Conservation (phyloP, 2,329 filamentous ascomycete species). For the Penicillium sclerotiorum region DNA sequence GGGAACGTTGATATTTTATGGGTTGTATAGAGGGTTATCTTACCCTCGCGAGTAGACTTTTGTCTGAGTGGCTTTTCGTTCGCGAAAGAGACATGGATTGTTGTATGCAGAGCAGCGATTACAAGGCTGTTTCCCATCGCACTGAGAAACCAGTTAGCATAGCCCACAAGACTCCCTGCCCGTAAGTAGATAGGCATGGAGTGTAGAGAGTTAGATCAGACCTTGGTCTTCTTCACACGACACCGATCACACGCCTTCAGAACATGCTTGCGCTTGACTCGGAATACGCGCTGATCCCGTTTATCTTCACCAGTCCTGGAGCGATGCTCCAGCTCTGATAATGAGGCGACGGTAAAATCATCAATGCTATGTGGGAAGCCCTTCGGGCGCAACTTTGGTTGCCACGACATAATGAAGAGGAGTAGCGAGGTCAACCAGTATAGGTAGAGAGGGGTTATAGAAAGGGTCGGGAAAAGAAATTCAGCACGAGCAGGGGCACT, state of each 20-base stretch:
- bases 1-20: not conserved
- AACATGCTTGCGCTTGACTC: constrained; percentile 49
- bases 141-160: constrained; percentile 29
- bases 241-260: constrained; percentile 50
- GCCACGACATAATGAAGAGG: constrained; percentile 41
- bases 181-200: too few relatives aligned
- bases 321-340: constrained; percentile 34
- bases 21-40: constrained; percentile 11
- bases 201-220: too few relatives aligned
- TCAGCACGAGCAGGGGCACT: too few relatives aligned
- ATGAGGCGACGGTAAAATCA: constrained; percentile 35
- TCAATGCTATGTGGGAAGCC: constrained; percentile 40
- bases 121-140: constrained; percentile 49
- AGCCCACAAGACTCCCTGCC: too few relatives aligned
- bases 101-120: constrained; percentile 48
- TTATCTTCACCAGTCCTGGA: constrained; percentile 35
- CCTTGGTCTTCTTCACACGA: constrained; percentile 50
- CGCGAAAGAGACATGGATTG: constrained; percentile 47
- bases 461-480: constrained; percentile 2
- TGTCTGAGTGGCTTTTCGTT: constrained; percentile 47
- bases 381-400: constrained; percentile 44
- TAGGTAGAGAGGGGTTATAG: not conserved
- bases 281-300: constrained; percentile 43
- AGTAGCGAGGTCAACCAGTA: not conserved
- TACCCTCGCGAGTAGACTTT: constrained; percentile 50